A percentile compares a stretch with the other conserved stretches of the same genome.
These are phyloP conservation scores for Bacterosira constricta DNA, from an alignment of 108 stramenopile species.

Conservation along the genomic window DNA sequence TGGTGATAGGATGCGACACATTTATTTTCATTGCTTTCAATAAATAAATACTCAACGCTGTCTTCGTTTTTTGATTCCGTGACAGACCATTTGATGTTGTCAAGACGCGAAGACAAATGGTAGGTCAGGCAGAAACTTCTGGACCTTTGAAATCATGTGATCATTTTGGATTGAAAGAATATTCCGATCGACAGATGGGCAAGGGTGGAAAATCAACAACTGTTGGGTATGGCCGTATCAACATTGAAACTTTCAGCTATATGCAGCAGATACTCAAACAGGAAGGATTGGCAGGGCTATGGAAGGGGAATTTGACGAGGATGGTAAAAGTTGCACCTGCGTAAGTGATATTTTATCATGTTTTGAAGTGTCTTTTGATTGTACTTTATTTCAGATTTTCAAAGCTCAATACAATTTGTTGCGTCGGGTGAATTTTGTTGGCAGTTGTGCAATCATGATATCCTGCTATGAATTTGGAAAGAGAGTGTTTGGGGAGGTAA, in stretches of 20 bases:
- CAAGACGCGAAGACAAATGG: conserved; percentile 90
- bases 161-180: neutral
- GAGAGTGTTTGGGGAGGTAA: conserved; percentile 44
- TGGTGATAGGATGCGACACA: no score
- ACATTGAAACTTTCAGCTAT: conserved; percentile 24
- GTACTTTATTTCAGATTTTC: no score
- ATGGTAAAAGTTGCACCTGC: conserved; percentile 93
- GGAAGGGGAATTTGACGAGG: conserved; percentile 84
- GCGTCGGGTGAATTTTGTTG: no score
- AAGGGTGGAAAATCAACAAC: neutral
- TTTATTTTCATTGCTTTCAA: no score
- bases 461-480: conserved; percentile 93
- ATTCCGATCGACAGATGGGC: neutral
- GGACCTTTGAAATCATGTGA: neutral
- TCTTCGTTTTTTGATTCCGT: no score
- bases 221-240: conserved; percentile 3
- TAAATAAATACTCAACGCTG: no score
- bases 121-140: neutral
- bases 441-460: conserved; percentile 89
- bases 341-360: conserved; percentile 9
- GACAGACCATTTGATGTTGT: conserved; percentile 91
- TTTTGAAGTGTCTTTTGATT: no score
- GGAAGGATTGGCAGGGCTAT: conserved; percentile 70
- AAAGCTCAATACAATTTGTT: no score
- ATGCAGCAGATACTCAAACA: conserved; percentile 51